These are phyloP conservation scores for Citropsis articulata DNA, from an alignment of 345 rosid species.

Conservation along the genomic window DNA sequence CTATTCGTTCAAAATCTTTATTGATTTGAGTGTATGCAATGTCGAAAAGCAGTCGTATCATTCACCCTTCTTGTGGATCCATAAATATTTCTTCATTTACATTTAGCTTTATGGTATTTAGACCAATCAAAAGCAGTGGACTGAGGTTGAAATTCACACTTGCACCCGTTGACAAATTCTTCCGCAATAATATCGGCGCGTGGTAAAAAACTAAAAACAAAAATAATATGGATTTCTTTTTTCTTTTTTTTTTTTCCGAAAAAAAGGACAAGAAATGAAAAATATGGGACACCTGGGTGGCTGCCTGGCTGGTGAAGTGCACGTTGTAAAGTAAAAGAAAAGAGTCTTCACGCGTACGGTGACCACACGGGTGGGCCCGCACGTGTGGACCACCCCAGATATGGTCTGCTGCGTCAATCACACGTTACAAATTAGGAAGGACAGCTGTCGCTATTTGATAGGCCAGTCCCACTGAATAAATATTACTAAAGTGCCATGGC, in stretches of 20 bases:
- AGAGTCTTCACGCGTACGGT: slow-evolving; percentile 34
- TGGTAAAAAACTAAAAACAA: neutral
- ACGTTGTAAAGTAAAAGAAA: slow-evolving; percentile 22
- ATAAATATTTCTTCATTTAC: neutral
- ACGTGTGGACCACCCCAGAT: slow-evolving; percentile 26
- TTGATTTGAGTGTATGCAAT: neutral
- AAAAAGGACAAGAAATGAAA: neutral
- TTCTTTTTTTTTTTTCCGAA: too few species aligned
- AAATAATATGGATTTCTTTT: neutral
- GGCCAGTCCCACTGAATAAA: neutral
- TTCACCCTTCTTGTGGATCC: neutral
- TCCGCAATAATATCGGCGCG: neutral
- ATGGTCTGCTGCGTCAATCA: slow-evolving; percentile 38
- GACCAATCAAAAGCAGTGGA: neutral
- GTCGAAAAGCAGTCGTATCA: neutral
- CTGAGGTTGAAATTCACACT: neutral
- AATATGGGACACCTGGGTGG: slow-evolving; percentile 13
- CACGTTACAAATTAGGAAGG: slow-evolving; percentile 11
- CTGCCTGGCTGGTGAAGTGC: slow-evolving; percentile 15
- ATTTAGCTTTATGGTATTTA: neutral
- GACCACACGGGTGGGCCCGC: slow-evolving; percentile 28
- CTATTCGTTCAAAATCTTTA: neutral
- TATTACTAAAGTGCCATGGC: neutral
- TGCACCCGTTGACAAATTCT: neutral
- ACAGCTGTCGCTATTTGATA: slow-evolving; percentile 9